Conservation (phyloP, 108 stramenopile species). For the Cyclotella cryptica region DNA sequence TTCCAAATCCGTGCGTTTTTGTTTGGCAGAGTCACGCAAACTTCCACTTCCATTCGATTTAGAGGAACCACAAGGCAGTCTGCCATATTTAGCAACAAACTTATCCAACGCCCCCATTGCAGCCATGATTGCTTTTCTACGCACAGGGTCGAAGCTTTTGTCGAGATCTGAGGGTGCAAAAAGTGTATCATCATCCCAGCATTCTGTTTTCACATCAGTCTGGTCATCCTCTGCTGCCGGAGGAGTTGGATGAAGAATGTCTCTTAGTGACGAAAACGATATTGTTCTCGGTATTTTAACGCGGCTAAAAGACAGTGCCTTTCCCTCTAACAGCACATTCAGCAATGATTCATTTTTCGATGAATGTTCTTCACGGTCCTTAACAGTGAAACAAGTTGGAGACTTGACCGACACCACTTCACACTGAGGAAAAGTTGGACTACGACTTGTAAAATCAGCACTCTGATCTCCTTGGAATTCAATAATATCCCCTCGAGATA, state of each 20-base stretch:
- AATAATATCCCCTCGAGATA: slow-evolving; percentile 80
- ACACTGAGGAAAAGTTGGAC: slow-evolving; percentile 38
- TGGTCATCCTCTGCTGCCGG: slow-evolving; percentile 15
- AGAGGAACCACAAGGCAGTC: slow-evolving; percentile 53
- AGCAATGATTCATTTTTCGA: slow-evolving; percentile 3
- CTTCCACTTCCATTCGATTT: slow-evolving; percentile 24
- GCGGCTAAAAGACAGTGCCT: slow-evolving; percentile 64
- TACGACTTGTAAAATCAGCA: slow-evolving; percentile 20
- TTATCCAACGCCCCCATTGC: slow-evolving; percentile 68
- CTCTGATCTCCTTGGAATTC: slow-evolving; percentile 50
- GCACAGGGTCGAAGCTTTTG: slow-evolving; percentile 77
- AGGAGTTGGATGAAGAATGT: slow-evolving; percentile 46
- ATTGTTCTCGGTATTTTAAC: slow-evolving; percentile 64
- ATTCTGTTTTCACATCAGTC: not conserved
- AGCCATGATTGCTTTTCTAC: slow-evolving; percentile 65
- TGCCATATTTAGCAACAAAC: slow-evolving; percentile 58
- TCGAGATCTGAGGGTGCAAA: slow-evolving; percentile 89
- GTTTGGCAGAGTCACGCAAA: slow-evolving; percentile 23
- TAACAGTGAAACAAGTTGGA: slow-evolving; percentile 68
- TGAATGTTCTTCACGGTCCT: slow-evolving; percentile 16
- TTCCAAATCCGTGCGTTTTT: slow-evolving; percentile 49
- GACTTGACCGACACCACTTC: slow-evolving; percentile 66
- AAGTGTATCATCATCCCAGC: slow-evolving; percentile 50
- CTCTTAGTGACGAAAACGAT: slow-evolving; percentile 62
- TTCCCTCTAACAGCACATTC: slow-evolving; percentile 30